These are phyloP conservation scores for Xylariales sp. DNA, from an alignment of 2,329 filamentous ascomycete species.

Conservation along the genomic window DNA sequence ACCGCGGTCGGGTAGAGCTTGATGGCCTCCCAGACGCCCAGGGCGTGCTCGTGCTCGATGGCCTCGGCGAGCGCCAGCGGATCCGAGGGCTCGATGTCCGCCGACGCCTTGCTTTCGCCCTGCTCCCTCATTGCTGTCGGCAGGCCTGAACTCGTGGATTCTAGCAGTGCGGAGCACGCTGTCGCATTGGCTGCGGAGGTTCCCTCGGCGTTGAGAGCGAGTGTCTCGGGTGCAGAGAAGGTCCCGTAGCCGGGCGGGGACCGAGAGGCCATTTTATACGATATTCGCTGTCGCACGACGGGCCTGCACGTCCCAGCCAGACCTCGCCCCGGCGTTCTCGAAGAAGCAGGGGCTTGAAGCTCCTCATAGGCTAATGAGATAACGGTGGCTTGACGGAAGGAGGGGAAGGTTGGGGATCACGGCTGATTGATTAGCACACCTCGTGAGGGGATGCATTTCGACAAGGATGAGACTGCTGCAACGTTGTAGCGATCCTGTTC, in stretches of 20 bases:
- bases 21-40: conserved; percentile 56
- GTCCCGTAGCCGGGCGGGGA: conserved; percentile 33
- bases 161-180: background rate
- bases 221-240: conserved; percentile 16
- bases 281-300: conserved; percentile 4
- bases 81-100: conserved; percentile 35
- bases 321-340: background rate
- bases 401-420: conserved; percentile 26
- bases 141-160: conserved; percentile 1
- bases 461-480: conserved; percentile 24
- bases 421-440: background rate
- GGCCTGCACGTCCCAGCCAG: conserved; percentile 3
- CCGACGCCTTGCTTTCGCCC: conserved; percentile 31
- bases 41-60: conserved; percentile 54
- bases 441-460: conserved; percentile 18
- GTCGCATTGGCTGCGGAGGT: background rate
- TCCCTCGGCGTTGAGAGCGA: conserved; percentile 2
- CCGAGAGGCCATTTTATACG: conserved; percentile 21
- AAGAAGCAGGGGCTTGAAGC: background rate
- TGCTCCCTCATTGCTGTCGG: conserved; percentile 33
- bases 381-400: conserved; percentile 12
- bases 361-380: conserved; percentile 25
- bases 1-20: conserved; percentile 59
- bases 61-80: conserved; percentile 50
- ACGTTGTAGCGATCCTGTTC: conserved; percentile 27